Evolutionary conservation across 1,284 basidiomycete species (phyloP).

Genomic region (Marasmius fiardii): DNA sequence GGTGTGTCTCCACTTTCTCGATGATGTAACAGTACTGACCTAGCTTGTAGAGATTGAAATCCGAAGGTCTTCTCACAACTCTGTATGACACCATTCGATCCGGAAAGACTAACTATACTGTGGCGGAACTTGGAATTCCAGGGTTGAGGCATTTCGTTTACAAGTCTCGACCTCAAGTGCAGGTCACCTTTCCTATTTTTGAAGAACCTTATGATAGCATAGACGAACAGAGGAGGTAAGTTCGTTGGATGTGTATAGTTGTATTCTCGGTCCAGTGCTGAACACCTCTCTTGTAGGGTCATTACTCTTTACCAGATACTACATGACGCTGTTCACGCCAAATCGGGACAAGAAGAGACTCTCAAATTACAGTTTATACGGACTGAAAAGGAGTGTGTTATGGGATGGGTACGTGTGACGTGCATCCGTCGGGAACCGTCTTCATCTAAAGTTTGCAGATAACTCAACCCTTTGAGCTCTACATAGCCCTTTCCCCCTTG

Average conservation of each 20-base stretch:
- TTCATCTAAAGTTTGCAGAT: constrained; percentile 50
- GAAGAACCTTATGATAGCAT: constrained; percentile 77
- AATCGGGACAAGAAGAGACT: constrained; percentile 72
- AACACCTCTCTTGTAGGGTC: constrained; percentile 41
- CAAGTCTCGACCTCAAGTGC: constrained; percentile 86
- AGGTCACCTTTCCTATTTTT: constrained; percentile 80
- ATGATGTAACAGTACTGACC: not conserved
- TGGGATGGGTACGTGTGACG: constrained; percentile 73
- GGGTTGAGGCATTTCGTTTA: constrained; percentile 94
- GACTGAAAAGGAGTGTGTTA: constrained; percentile 82
- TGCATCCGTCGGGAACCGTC: not conserved
- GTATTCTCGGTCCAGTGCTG: not conserved
- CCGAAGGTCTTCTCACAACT: constrained; percentile 53
- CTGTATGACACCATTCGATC: constrained; percentile 43
- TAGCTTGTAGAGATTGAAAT: constrained; percentile 50
- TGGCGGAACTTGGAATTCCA: constrained; percentile 75
- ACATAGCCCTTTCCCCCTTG: constrained; percentile 78
- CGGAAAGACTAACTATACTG: constrained; percentile 59
- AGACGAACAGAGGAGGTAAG: constrained; percentile 58
- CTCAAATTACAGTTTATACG: constrained; percentile 83
- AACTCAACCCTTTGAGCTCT: constrained; percentile 90
- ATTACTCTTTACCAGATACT: constrained; percentile 82
- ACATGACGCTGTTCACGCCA: constrained; percentile 83
- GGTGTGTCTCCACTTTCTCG: constrained; percentile 33
- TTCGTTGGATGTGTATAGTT: not conserved